Evolutionary conservation across 495 filamentous ascomycete species (phyloP).

Genomic region (Darksidea phi): DNA sequence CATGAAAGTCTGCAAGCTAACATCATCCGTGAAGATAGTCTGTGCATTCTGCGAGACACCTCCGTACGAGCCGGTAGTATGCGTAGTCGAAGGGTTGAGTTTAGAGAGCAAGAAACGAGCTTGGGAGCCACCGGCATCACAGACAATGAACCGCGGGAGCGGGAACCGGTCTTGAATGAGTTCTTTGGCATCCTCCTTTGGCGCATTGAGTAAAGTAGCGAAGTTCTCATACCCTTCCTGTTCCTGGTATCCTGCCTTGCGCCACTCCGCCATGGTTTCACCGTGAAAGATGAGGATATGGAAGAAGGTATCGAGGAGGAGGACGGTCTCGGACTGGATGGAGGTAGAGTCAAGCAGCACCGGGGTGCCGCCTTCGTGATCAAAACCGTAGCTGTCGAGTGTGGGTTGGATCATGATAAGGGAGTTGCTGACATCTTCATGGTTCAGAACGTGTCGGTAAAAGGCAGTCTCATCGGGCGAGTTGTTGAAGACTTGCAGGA

Average conservation of each 20-base stretch:
- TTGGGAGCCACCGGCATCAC: constrained; percentile 96
- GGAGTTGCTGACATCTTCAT: constrained; percentile 95
- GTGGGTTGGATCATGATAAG: constrained; percentile 99
- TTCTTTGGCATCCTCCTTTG: constrained; percentile 99
- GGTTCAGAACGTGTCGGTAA: constrained; percentile 93
- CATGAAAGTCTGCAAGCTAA: constrained; percentile 98
- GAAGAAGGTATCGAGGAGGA: constrained; percentile 98
- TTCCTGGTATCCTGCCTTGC: constrained; percentile 96
- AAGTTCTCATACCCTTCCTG: constrained; percentile 99
- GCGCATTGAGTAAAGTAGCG: constrained; percentile 78
- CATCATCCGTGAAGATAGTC: constrained; percentile 99
- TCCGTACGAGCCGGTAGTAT: constrained; percentile 88
- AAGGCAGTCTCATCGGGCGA: constrained; percentile 98
- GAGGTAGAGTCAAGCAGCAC: constrained; percentile 94
- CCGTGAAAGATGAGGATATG: constrained; percentile 99
- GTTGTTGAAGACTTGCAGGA: constrained; percentile 99
- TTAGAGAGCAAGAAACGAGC: constrained; percentile 97
- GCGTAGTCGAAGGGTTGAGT: constrained; percentile 97
- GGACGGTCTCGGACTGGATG: constrained; percentile 90
- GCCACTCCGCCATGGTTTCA: constrained; percentile 97
- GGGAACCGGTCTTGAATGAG: constrained; percentile 97
- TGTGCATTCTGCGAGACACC: constrained; percentile 87
- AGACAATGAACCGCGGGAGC: constrained; percentile 96
- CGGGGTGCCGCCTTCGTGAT: constrained; percentile 84
- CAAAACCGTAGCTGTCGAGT: constrained; percentile 94